phyloP scores from a whole-genome alignment of 2,329 filamentous ascomycete genomes.

The Alternaria gansuensis region DNA sequence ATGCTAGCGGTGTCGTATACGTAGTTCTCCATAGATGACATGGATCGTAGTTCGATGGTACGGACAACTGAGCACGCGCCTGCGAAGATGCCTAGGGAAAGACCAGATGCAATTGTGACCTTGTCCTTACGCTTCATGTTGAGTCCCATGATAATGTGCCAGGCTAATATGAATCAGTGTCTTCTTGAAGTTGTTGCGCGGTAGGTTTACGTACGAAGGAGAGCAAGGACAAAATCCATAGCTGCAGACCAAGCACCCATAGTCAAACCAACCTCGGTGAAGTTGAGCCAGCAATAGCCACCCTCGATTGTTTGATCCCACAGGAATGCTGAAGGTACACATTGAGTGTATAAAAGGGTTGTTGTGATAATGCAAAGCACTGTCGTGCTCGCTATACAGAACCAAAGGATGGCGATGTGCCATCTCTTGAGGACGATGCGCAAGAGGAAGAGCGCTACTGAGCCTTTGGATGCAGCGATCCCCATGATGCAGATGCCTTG shows the following conservation, averaged over 20 bases:
- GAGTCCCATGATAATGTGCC: slow-evolving; percentile 45
- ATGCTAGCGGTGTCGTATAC: slow-evolving; percentile 46
- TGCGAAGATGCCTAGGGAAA: slow-evolving; percentile 46
- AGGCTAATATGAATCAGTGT: slow-evolving; percentile 26
- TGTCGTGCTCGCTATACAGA: slow-evolving; percentile 40
- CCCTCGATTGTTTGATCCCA: slow-evolving; percentile 41
- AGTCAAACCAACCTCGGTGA: slow-evolving; percentile 39
- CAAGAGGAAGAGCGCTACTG: slow-evolving; percentile 44
- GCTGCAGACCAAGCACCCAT: slow-evolving; percentile 47
- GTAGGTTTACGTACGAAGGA: slow-evolving; percentile 33
- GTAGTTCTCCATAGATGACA: slow-evolving; percentile 43
- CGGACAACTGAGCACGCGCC: slow-evolving; percentile 46
- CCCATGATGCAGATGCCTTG: slow-evolving; percentile 46
- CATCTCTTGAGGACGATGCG: slow-evolving; percentile 42
- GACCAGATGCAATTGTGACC: slow-evolving; percentile 43
- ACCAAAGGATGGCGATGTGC: slow-evolving; percentile 45
- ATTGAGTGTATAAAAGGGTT: slow-evolving; percentile 40
- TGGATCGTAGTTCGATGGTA: slow-evolving; percentile 41
- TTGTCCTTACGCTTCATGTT: slow-evolving; percentile 51
- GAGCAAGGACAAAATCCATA: slow-evolving; percentile 50
- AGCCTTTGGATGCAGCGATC: slow-evolving; percentile 44
- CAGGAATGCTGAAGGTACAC: slow-evolving; percentile 36
- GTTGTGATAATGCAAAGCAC: slow-evolving; percentile 42
- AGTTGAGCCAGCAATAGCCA: slow-evolving; percentile 41
- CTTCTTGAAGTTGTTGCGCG: not conserved